Conservation (phyloP, 108 stramenopile species). For the Pseudonitzschia multistriata region DNA sequence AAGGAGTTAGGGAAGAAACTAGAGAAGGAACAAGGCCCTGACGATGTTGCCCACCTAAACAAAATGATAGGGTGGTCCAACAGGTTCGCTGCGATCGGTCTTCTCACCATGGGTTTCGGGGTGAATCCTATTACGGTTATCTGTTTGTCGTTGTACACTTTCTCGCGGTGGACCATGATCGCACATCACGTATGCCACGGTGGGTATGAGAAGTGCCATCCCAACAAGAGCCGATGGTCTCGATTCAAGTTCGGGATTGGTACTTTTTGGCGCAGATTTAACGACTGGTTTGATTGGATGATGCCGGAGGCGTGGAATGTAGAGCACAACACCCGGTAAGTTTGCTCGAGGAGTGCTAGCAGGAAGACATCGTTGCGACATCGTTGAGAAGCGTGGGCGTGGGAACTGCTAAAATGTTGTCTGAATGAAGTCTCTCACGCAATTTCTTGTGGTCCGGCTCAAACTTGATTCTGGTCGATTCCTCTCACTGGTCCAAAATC, state of each 20-base stretch:
- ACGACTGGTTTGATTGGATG: conserved; percentile 86
- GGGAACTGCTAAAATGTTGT: too few relatives aligned
- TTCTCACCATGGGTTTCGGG: conserved; percentile 50
- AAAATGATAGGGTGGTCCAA: conserved; percentile 88
- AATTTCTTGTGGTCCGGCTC: too few relatives aligned
- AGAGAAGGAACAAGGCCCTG: conserved; percentile 70
- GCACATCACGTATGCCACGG: conserved; percentile 80
- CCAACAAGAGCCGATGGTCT: conserved; percentile 52
- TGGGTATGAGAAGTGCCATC: conserved; percentile 65
- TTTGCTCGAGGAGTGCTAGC: too few relatives aligned
- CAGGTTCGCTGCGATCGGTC: conserved; percentile 68
- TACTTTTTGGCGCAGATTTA: conserved; percentile 44
- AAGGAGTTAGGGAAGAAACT: conserved; percentile 75
- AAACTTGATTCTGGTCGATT: neutral
- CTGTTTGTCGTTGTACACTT: conserved; percentile 58
- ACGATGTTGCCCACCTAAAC: conserved; percentile 84
- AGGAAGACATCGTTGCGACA: too few relatives aligned
- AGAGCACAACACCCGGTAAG: conserved; percentile 54
- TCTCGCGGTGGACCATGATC: conserved; percentile 72
- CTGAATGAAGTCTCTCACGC: too few relatives aligned
- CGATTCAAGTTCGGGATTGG: conserved; percentile 70
- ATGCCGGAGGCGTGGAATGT: conserved; percentile 80
- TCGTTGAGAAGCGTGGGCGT: too few relatives aligned
- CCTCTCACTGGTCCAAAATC: neutral
- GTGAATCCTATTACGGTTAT: conserved; percentile 62